A percentile compares a stretch with the other conserved stretches of the same genome.
Evolutionary conservation across 2,329 filamentous ascomycete species (phyloP).

Genomic region (Clonostachys chloroleuca): DNA sequence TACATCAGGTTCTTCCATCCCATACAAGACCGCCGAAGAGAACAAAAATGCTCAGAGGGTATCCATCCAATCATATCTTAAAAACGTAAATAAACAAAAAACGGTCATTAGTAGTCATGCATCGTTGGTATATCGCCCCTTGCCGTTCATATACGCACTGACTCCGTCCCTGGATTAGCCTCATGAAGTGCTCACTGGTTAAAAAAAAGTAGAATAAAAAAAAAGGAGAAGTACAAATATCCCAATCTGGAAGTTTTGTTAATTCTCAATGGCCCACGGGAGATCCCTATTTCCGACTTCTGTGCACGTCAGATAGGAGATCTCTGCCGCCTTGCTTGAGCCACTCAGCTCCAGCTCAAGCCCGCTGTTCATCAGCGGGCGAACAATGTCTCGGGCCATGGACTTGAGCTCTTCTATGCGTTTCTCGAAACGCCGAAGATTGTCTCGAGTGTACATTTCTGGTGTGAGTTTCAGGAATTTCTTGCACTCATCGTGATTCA

Average conservation of each 20-base stretch:
- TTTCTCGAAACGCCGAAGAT: conserved; percentile 78
- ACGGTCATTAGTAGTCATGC: background rate
- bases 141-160: background rate
- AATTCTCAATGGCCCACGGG: conserved; percentile 40
- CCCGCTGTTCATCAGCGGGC: conserved; percentile 79
- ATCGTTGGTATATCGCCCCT: background rate
- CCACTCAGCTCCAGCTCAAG: conserved; percentile 69
- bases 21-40: background rate
- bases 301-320: conserved; percentile 48
- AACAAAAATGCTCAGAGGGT: background rate
- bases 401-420: conserved; percentile 85
- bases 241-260: background rate
- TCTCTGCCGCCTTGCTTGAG: conserved; percentile 31
- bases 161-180: background rate
- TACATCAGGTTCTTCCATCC: background rate
- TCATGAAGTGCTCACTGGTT: conserved; percentile 7
- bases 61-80: conserved; percentile 5
- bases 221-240: background rate
- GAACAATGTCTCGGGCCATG: conserved; percentile 76
- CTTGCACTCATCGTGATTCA: conserved; percentile 85
- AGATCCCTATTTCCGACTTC: conserved; percentile 42
- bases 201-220: conserved; percentile 1
- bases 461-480: conserved; percentile 80
- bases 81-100: conserved; percentile 3
- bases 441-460: conserved; percentile 82